phyloP scores from a whole-genome alignment of 1,139 yeast species.

The Tardiomyces depauwii region DNA sequence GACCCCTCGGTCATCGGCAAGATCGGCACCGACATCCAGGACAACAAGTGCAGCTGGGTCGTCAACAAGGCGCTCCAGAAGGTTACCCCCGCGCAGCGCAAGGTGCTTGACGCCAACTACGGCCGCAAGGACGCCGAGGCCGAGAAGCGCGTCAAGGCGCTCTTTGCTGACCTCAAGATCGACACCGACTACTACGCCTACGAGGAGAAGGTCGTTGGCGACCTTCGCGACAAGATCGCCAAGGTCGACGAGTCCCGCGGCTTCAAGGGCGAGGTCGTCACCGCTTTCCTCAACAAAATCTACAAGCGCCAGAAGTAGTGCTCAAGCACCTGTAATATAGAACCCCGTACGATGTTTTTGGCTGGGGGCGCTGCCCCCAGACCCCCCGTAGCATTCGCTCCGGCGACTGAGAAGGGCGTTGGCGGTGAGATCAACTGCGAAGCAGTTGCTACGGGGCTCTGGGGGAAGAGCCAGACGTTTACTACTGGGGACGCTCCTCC shows the following conservation, averaged over 20 bases:
- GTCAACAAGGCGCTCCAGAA: conserved; percentile 82
- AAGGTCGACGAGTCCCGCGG: conserved; percentile 83
- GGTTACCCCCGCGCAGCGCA: conserved; percentile 73
- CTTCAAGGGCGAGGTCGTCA: conserved; percentile 74
- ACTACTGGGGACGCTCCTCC: too few relatives aligned
- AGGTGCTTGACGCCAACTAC: conserved; percentile 72
- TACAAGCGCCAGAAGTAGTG: conserved; percentile 81
- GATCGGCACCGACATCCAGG: conserved; percentile 97
- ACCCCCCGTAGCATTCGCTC: background rate
- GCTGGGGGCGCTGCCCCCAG: too few relatives aligned
- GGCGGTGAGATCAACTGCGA: background rate
- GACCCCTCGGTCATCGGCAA: conserved; percentile 96
- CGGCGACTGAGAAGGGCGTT: background rate
- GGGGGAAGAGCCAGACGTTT: too few relatives aligned
- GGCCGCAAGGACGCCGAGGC: conserved; percentile 67
- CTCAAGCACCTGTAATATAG: background rate
- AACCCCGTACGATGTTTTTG: background rate
- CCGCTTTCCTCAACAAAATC: conserved; percentile 76
- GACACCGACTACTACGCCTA: conserved; percentile 63
- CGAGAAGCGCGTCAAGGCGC: conserved; percentile 62
- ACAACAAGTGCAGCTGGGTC: conserved; percentile 98
- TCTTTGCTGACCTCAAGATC: conserved; percentile 66
- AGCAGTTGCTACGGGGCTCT: too few relatives aligned
- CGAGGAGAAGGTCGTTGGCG: conserved; percentile 65
- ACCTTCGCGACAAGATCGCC: conserved; percentile 54